Base-by-base conservation (phyloP, 495 filamentous ascomycete genomes). In the Thermothielavioides terrestris region DNA sequence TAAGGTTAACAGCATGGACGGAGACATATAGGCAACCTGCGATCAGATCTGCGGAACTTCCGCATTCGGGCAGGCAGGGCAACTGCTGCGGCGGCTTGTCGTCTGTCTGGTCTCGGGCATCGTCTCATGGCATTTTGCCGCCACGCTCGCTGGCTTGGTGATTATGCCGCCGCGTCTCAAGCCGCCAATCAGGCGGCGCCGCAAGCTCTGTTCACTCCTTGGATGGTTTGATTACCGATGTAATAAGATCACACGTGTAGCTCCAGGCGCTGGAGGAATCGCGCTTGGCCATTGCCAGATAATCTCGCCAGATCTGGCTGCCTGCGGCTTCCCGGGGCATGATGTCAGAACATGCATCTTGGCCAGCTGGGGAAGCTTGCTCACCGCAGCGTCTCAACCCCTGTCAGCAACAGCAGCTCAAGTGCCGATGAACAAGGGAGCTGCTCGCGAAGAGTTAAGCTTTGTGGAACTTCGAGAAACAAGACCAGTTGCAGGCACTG, bases 111-210 rank as follows among this genome's bases (percentile, higher is more conserved):
- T 37, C 31, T 37, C 32, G 34, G 49, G n/a, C n/a, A n/a, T 30
- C 40, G 40, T 44, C 40, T 27, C 48, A 43, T 42, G 48, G 8
- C 40, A 43, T 50, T 50, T 50, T 50, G 48, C 48, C 48, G 31
- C 14, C 20, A 15, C 36, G n/a, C 10, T 35, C 14, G 6, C 8
- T 21, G 35, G 17, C 31, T 31, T 32, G 41, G 18, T 12, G 22
- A 15, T 38, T 27, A 50, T 43, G 48, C 48, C 20, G 22, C 40
- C n/a, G 27, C 36, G 26, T 48, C 25, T 40, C n/a, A 34, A 11
- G 31, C 21, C 40, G 39, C 48, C 30, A 50, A 43, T 43, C 27
- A 42, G 27, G 26, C 46, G 18, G 6, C 11, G 17, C 15, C 28
- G 2, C 15, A 25, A 8, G 14, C n/a, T n/a, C 5, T 6, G 5